These are phyloP conservation scores for Globisporangium orthogonon DNA, from an alignment of 352 stramenopile genomes.

Conservation along the genomic window DNA sequence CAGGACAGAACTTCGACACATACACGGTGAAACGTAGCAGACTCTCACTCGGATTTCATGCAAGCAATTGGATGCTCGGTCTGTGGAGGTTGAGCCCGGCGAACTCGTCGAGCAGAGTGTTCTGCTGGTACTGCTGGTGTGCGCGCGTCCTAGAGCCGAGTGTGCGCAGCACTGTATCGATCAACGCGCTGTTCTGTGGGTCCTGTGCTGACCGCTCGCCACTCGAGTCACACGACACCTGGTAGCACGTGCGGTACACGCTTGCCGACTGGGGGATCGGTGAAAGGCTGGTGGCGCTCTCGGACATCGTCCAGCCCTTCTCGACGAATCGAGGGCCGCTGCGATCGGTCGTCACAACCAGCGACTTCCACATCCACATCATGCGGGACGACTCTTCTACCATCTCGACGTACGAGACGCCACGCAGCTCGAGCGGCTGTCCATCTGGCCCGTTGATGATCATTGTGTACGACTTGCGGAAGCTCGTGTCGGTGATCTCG, in stretches of 20 bases:
- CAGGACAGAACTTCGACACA: too few relatives aligned
- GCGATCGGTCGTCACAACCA: background rate
- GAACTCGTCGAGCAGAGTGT: slow-evolving; percentile 5
- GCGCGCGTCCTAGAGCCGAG: slow-evolving; percentile 2
- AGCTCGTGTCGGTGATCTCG: slow-evolving; percentile 4
- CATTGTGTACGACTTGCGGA: slow-evolving; percentile 12
- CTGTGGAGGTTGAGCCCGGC: background rate
- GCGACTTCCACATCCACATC: slow-evolving; percentile 5
- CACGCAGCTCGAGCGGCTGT: slow-evolving; percentile 5
- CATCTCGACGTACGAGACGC: slow-evolving; percentile 6
- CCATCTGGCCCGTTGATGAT: slow-evolving; percentile 4
- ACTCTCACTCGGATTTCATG: background rate
- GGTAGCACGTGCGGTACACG: slow-evolving; percentile 8
- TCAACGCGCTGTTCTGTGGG: slow-evolving; percentile 1
- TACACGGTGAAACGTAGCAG: too few relatives aligned
- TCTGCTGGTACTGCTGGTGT: slow-evolving; percentile 7
- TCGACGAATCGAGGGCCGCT: slow-evolving; percentile 6
- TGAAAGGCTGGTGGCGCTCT: background rate
- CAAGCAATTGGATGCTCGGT: background rate
- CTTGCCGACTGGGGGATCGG: background rate
- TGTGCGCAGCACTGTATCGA: slow-evolving; percentile 5
- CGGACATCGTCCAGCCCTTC: slow-evolving; percentile 10
- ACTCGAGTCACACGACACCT: slow-evolving; percentile 7
- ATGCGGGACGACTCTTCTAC: slow-evolving; percentile 5
- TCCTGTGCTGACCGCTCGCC: background rate